Base-by-base conservation (phyloP, 1,284 basidiomycete genomes). In the Erythrobasidium hasegawianum region DNA sequence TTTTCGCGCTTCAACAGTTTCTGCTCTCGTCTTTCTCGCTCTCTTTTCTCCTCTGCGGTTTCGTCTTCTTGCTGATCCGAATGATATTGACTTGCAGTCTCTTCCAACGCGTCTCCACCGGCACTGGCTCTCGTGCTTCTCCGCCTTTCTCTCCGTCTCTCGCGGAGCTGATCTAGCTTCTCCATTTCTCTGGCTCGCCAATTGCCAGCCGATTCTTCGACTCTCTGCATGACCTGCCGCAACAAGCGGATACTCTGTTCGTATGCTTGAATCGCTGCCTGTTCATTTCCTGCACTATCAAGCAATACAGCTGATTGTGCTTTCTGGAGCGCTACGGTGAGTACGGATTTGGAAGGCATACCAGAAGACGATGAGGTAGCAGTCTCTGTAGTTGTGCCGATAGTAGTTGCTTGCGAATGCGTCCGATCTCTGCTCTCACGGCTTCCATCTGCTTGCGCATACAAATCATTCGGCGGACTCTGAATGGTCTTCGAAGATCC, bases 291-390 rank as follows among this genome's bases (percentile, higher is more conserved):
- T 11, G 76, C 75, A 27, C 73, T 73, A 70, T 79, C 78, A 49
- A 78, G 71, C 41, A 75, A 69, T n/a, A 79, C 78, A 24, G 78
- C 78, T 7, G 69, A 76, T 59, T 79, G 78, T 5, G 78, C 78
- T 45, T 77, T 77, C 26, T 76, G 73, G 5, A 79, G 67, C 0
- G 78, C 78, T 56, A 78, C 75, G 5, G 78, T 78, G 43, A 79
- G 74, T 45, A 79, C 75, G 27, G 73, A 75, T 50, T 79, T 79
- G 45, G 72, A 73, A 5, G 73, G 53, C 62, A 65, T 47, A 10
- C 14, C 43, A 24, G 43, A 33, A 33, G 33, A 33, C 33, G 33
- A 33, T 33, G 33, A 33, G 11, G 33, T 33, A 5, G 33, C 4
- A 33, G 33, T 11, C 11, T 33, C 33, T 5, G 33, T 11, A 33